phyloP scores from a whole-genome alignment of 179 eudicot species.

The Heliamphora pulchella region DNA sequence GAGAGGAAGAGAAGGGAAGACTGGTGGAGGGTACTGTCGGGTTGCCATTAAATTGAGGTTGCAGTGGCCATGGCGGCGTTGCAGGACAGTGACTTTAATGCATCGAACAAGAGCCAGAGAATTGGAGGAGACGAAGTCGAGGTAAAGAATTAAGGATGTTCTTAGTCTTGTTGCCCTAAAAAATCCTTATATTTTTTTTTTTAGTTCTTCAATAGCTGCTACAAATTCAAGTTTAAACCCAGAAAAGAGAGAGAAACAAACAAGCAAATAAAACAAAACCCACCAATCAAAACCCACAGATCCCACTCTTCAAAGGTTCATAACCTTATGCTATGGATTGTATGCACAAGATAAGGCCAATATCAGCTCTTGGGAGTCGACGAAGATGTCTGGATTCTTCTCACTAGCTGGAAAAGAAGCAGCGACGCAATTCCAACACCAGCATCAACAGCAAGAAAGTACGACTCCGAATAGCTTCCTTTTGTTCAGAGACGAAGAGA shows the following conservation, averaged over 20 bases:
- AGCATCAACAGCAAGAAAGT: conserved; percentile 11
- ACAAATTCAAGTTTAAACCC: neutral
- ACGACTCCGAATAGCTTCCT: conserved; percentile 18
- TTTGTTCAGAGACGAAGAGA: conserved; percentile 42
- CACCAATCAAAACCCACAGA: conserved; percentile 2
- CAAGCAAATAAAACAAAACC: neutral
- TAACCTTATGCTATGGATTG: conserved; percentile 16
- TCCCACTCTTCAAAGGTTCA: neutral
- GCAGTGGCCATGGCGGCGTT: conserved; percentile 69
- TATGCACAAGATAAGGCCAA: conserved; percentile 14
- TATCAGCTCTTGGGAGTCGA: neutral
- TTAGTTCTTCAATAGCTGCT: neutral
- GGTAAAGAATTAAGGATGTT: neutral
- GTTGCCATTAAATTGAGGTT: conserved; percentile 26
- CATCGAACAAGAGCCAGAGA: conserved; percentile 21
- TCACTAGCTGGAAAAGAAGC: conserved; percentile 41
- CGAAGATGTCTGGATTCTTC: conserved; percentile 63
- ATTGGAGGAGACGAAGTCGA: conserved; percentile 10
- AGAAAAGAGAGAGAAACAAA: neutral
- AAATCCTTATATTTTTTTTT: conserved; percentile 14
- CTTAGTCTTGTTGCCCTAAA: conserved; percentile 14
- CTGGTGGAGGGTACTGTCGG: conserved; percentile 13
- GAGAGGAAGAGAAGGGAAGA: neutral
- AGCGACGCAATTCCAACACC: conserved; percentile 13
- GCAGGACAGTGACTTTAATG: conserved; percentile 60